Conservation (phyloP, 192 early-diverging fungal species). For the Backusella circina region DNA sequence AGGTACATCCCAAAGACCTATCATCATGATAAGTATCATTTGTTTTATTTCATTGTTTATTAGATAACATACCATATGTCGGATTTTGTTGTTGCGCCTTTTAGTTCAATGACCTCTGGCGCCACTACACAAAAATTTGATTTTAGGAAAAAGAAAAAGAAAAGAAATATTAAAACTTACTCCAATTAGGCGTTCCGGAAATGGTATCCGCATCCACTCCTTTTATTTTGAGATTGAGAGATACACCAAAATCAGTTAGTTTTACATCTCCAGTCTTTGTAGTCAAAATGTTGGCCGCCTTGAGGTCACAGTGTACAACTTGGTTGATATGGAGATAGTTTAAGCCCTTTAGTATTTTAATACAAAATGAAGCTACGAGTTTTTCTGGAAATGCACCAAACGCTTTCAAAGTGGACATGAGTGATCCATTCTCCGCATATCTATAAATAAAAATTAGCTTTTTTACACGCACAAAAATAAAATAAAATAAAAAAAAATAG, state of each 20-base stretch:
- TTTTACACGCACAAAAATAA: neutral
- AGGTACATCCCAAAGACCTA: conserved; percentile 86
- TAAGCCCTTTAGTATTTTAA: conserved; percentile 87
- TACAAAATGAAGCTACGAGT: conserved; percentile 79
- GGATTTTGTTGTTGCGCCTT: conserved; percentile 81
- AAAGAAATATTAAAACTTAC: conserved; percentile 21
- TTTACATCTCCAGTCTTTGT: conserved; percentile 95
- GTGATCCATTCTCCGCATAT: conserved; percentile 92
- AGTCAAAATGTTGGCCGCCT: conserved; percentile 93
- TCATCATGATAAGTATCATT: neutral
- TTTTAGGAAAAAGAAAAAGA: neutral
- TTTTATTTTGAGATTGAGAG: conserved; percentile 76
- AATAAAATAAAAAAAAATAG: neutral
- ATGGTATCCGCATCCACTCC: conserved; percentile 61
- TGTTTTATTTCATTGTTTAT: neutral
- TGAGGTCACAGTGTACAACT: conserved; percentile 92
- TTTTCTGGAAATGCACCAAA: conserved; percentile 92
- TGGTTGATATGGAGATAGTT: conserved; percentile 84
- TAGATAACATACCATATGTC: conserved; percentile 76
- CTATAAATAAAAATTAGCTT: neutral
- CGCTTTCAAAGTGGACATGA: conserved; percentile 77
- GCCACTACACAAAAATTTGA: conserved; percentile 48
- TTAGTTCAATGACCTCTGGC: conserved; percentile 86
- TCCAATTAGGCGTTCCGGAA: conserved; percentile 85
- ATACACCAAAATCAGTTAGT: conserved; percentile 95